Percentiles rank a stretch among this genome's conserved stretches.
phyloP scores from a whole-genome alignment of 2,329 filamentous ascomycete genomes.

The Hymenoscyphus linearis region DNA sequence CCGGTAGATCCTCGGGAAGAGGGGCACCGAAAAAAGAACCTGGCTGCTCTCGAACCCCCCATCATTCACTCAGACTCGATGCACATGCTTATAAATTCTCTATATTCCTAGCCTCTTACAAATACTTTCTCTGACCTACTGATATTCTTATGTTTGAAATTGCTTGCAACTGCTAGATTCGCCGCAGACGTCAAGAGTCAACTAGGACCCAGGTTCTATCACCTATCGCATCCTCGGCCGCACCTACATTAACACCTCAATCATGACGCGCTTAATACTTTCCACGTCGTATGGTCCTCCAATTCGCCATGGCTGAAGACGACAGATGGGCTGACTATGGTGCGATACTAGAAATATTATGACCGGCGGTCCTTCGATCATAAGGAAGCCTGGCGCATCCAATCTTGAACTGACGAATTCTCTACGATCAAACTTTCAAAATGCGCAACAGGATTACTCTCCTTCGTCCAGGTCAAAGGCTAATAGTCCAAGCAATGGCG shows the following conservation, averaged over 20 bases:
- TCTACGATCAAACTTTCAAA: constrained; percentile 75
- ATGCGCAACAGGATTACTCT: constrained; percentile 61
- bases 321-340: constrained; percentile 11
- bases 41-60: neutral
- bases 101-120: neutral
- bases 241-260: constrained; percentile 2
- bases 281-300: constrained; percentile 68
- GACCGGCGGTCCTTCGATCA: constrained; percentile 79
- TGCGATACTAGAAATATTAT: constrained; percentile 36
- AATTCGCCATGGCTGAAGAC: constrained; percentile 9
- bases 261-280: constrained; percentile 73
- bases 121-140: neutral
- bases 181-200: neutral
- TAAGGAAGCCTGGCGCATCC: constrained; percentile 73
- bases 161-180: neutral
- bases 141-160: neutral
- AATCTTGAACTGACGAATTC: constrained; percentile 91
- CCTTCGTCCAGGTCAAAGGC: constrained; percentile 35
- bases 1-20: neutral
- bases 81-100: neutral
- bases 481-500: constrained; percentile 30
- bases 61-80: neutral
- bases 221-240: neutral
- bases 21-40: neutral
- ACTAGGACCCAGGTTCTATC: neutral